Percentiles rank a stretch among this genome's conserved stretches.
Evolutionary conservation across 768 basidiomycete species (phyloP).

Genomic region (Lactarius pseudohatsudake): DNA sequence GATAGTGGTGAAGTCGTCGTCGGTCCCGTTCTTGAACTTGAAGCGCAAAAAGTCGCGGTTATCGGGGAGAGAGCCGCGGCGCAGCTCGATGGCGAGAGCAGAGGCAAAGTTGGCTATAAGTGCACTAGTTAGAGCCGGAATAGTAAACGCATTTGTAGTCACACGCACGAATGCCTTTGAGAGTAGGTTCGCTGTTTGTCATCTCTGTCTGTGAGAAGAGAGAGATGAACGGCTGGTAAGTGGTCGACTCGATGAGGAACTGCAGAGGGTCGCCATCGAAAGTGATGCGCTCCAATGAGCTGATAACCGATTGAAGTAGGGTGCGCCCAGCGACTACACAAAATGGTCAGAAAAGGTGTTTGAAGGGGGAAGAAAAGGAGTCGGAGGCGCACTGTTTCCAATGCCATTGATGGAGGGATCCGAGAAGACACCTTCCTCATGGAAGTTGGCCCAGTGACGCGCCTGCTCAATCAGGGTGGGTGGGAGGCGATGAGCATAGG

Average conservation of each 20-base stretch:
- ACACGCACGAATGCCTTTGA: conserved; percentile 63
- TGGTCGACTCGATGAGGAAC: conserved; percentile 73
- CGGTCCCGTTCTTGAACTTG: conserved; percentile 83
- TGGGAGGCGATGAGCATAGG: conserved; percentile 76
- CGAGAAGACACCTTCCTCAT: conserved; percentile 76
- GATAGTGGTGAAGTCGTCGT: conserved; percentile 58
- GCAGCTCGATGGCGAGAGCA: conserved; percentile 76
- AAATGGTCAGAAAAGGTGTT: conserved; percentile 1
- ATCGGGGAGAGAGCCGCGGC: conserved; percentile 71
- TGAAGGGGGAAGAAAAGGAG: too few relatives aligned
- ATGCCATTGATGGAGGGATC: conserved; percentile 59
- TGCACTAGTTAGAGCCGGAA: background rate
- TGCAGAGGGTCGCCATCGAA: conserved; percentile 79
- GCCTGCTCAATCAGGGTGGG: conserved; percentile 76
- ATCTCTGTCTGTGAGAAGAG: conserved; percentile 79
- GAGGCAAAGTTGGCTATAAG: conserved; percentile 66
- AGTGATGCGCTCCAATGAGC: conserved; percentile 72
- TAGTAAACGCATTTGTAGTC: background rate
- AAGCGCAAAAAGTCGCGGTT: conserved; percentile 79
- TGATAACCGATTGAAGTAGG: conserved; percentile 67
- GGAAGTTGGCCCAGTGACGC: conserved; percentile 72
- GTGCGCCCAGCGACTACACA: conserved; percentile 77
- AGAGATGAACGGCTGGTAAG: conserved; percentile 90
- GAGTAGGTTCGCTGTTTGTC: conserved; percentile 53
- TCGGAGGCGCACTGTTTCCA: conserved; percentile 65